Percentiles rank a stretch among this genome's conserved stretches.
phyloP scores from a whole-genome alignment of 176 grass and related monocot genomes.

The Oryza coarctata region DNA sequence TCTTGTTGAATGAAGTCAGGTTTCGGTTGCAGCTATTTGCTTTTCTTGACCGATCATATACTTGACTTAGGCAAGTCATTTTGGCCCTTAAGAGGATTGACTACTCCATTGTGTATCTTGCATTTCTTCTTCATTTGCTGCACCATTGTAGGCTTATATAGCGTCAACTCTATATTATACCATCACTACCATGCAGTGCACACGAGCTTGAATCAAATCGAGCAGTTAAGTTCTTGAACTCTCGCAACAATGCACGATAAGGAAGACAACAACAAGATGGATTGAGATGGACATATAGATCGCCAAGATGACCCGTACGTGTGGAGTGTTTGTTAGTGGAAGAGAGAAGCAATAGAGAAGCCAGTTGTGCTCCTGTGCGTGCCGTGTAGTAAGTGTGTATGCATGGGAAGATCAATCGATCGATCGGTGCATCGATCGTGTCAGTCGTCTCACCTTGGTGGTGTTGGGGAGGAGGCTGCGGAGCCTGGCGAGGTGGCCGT shows the following conservation, averaged over 20 bases:
- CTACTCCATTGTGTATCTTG: too few species aligned
- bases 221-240: background rate
- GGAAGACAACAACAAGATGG: background rate
- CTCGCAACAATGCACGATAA: background rate
- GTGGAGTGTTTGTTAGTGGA: too few species aligned
- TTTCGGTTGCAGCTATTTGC: background rate
- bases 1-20: background rate
- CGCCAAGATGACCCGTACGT: background rate
- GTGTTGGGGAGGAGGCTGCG: slow-evolving; percentile 93
- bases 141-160: too few species aligned
- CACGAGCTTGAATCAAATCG: background rate
- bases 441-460: slow-evolving; percentile 59
- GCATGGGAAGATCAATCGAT: background rate
- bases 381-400: background rate
- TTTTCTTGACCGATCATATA: background rate
- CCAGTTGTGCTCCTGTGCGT: background rate
- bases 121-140: background rate
- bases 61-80: too few species aligned
- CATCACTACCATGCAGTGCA: background rate
- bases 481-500: slow-evolving; percentile 75
- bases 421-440: background rate
- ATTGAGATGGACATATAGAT: background rate
- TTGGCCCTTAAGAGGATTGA: too few species aligned
- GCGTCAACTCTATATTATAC: background rate
- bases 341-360: too few species aligned